Evolutionary conservation across 2,329 filamentous ascomycete genomes (phyloP).

Genomic region (Orbilia blumenaviensis): DNA sequence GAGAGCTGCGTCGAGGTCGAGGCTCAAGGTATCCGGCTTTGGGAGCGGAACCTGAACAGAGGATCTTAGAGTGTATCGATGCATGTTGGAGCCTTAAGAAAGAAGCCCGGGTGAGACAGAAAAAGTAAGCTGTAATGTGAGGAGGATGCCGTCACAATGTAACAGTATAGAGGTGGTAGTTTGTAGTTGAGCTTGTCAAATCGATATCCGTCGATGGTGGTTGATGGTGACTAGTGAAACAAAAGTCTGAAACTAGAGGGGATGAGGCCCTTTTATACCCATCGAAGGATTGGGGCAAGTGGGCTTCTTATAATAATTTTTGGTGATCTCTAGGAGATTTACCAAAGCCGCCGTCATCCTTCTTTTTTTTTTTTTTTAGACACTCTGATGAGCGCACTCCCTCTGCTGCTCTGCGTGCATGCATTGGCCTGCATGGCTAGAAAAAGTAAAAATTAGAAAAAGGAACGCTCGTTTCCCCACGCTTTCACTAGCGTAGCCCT

Average conservation of each 20-base stretch:
- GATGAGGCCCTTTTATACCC: conserved; percentile 39
- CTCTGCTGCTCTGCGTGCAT: conserved; percentile 46
- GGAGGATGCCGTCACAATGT: neutral
- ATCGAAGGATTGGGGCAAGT: conserved; percentile 20
- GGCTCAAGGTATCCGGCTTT: conserved; percentile 51
- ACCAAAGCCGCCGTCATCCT: conserved; percentile 50
- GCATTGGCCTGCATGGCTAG: conserved; percentile 49
- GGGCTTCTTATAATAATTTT: conserved; percentile 24
- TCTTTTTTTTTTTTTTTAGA: conserved; percentile 45
- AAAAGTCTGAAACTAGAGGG: conserved; percentile 37
- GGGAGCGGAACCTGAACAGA: conserved; percentile 52
- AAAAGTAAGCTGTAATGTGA: neutral
- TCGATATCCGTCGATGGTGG: conserved; percentile 34
- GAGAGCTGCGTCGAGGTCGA: conserved; percentile 49
- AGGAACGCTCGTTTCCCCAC: conserved; percentile 52
- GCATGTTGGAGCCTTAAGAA: conserved; percentile 17
- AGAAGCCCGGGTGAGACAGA: conserved; percentile 11
- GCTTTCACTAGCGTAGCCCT: conserved; percentile 45
- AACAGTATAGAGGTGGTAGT: conserved; percentile 10
- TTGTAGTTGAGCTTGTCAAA: neutral
- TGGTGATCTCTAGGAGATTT: conserved; percentile 48
- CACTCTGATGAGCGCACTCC: conserved; percentile 45
- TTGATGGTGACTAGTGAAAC: conserved; percentile 45
- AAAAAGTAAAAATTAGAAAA: conserved; percentile 45
- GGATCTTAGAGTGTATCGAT: conserved; percentile 47